Base-by-base conservation (phyloP, 2,329 filamentous ascomycete species). In the Exophiala lecanii-corni region DNA sequence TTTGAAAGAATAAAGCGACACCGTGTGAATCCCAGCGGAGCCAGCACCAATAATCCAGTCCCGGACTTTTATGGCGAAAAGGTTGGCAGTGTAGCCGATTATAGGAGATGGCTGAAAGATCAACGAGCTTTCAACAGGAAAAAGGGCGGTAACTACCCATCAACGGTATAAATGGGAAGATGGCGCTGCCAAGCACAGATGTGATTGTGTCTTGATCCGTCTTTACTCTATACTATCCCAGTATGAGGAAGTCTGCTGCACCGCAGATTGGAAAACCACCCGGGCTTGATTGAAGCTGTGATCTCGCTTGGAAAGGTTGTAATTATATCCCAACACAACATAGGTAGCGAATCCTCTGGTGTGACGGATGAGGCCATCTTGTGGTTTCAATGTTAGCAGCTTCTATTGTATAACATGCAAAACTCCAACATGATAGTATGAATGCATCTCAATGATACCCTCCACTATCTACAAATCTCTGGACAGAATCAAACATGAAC, bases 51-150 rank as follows among this genome's bases (percentile, higher is more conserved):
- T 39, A 97, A 97, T 70, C 92, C 92, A 13, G 86, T 95, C 1
- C 89, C 91, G 32, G 92, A 98, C 64, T 98, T 95, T 69, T 98
- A 98, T 60, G 92, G 92, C 58, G 92, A 98, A 72, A 97, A 96
- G 76, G 95, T 98, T 58, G 86, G 86, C 39, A 95, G 89, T 58
- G 88, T 97, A 16, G 76, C 82, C 41, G 89, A 87, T 35, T 98
- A 97, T 66, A 75, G 92, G 59, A 83, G 88, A 64, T 98, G 92
- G 92, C 70, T 98, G 59, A 97, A 95, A 74, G 92, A 98, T 62
- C 92, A 97, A 73, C 77, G 91, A 50, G 91, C 89, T 7, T 98
- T 95, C 71, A 95, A 94, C 71, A 89, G 89, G 73, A 94, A 94
- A 79, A 82, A 80, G 63, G 26, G 30, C 30, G 53, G 53, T 36